phyloP scores from a whole-genome alignment of 371 early-diverging fungal species.

The Lichtheimia ramosa region DNA sequence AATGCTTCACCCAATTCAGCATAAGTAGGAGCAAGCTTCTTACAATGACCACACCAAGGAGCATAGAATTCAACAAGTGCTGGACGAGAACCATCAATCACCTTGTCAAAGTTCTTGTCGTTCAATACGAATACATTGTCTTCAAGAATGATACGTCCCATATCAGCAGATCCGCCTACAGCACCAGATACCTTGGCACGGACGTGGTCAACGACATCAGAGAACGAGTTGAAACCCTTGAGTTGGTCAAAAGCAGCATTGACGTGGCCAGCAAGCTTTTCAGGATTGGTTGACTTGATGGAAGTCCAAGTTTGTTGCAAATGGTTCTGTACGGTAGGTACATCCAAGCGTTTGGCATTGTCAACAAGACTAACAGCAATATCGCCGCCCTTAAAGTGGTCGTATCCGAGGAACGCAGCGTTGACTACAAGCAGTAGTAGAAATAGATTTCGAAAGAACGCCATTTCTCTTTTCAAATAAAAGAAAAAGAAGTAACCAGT shows the following conservation, averaged over 20 bases:
- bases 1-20: slow-evolving; percentile 81
- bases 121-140: slow-evolving; percentile 70
- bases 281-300: slow-evolving; percentile 41
- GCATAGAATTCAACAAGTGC: slow-evolving; percentile 95
- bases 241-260: slow-evolving; percentile 58
- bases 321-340: slow-evolving; percentile 39
- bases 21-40: slow-evolving; percentile 82
- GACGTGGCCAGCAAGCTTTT: slow-evolving; percentile 52
- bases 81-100: slow-evolving; percentile 86
- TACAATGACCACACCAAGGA: slow-evolving; percentile 95
- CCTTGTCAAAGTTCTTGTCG: slow-evolving; percentile 67
- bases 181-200: slow-evolving; percentile 34
- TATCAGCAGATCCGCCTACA: slow-evolving; percentile 8
- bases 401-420: slow-evolving; percentile 41
- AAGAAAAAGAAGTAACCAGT: too few species aligned
- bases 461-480: slow-evolving; percentile 16
- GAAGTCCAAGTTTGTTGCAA: slow-evolving; percentile 32
- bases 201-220: slow-evolving; percentile 44
- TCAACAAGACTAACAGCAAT: slow-evolving; percentile 57
- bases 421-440: slow-evolving; percentile 34
- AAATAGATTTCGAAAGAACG: slow-evolving; percentile 40
- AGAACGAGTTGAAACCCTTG: slow-evolving; percentile 46
- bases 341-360: slow-evolving; percentile 50
- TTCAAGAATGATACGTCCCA: slow-evolving; percentile 17
- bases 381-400: slow-evolving; percentile 50